Conservation (phyloP, 148 eudicot genomes). For the Rhododendron kiyosumense region DNA sequence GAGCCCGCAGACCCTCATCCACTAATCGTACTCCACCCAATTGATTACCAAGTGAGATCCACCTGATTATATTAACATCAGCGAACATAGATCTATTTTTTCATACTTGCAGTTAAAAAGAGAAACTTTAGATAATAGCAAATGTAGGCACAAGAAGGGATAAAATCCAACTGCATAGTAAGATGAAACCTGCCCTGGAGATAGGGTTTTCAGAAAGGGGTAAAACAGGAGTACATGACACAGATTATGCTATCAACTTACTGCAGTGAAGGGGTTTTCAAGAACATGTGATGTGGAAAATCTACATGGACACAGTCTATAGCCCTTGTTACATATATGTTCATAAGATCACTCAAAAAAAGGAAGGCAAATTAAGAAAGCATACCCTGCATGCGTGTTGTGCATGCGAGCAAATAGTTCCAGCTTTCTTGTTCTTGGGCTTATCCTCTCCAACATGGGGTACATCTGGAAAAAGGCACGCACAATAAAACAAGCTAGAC, state of each 20-base stretch:
- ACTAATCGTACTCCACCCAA: constrained; percentile 68
- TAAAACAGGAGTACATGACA: neutral
- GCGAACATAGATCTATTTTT: neutral
- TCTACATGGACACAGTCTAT: neutral
- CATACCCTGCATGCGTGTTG: constrained; percentile 91
- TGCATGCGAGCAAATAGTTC: constrained; percentile 99
- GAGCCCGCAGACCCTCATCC: constrained; percentile 84
- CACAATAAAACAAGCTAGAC: neutral
- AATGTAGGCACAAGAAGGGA: neutral
- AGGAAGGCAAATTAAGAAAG: constrained; percentile 3
- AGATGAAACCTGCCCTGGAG: neutral
- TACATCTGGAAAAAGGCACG: constrained; percentile 61
- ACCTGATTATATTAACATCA: constrained; percentile 34
- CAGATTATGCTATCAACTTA: neutral
- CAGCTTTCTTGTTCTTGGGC: constrained; percentile 89
- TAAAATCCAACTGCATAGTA: neutral
- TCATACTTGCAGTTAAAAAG: neutral
- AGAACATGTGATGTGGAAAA: neutral
- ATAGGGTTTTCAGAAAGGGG: neutral
- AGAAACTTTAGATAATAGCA: neutral
- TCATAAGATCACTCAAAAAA: neutral
- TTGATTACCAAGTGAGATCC: constrained; percentile 92
- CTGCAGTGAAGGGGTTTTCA: neutral
- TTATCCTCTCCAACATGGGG: constrained; percentile 88
- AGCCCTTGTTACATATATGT: neutral